These are phyloP conservation scores for Acanthamoeba lugdunensis DNA, from an alignment of 208 protist species.

Conservation along the genomic window DNA sequence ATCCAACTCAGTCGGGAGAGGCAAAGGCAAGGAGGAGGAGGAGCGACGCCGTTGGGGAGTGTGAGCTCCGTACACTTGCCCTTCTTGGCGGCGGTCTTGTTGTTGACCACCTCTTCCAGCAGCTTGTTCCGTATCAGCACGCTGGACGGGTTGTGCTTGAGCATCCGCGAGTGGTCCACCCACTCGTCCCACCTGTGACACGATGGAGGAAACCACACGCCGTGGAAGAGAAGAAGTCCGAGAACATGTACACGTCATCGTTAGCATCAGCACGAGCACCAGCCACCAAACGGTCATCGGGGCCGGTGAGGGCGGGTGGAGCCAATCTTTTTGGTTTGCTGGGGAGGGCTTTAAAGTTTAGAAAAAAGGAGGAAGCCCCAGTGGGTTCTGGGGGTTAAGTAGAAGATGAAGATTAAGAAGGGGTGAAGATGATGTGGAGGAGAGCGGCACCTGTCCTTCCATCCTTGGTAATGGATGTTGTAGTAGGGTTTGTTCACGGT, in stretches of 20 bases:
- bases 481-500: conserved; percentile 68
- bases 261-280: neutral
- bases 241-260: no score
- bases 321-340: neutral
- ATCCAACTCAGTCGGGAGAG: neutral
- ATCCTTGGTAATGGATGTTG: conserved; percentile 72
- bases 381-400: neutral
- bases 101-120: conserved; percentile 12
- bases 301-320: no score
- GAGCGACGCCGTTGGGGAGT: neutral
- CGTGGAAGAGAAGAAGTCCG: neutral
- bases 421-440: neutral
- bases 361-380: no score
- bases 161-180: conserved; percentile 72
- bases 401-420: neutral
- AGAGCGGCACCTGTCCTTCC: conserved; percentile 69
- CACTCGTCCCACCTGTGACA: conserved; percentile 67
- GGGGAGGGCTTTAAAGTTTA: no score
- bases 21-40: neutral
- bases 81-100: conserved; percentile 35
- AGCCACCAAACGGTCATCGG: neutral
- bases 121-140: conserved; percentile 46
- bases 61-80: neutral
- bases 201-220: neutral
- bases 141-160: conserved; percentile 64